Percentiles rank a stretch among this genome's conserved stretches.
Conservation (phyloP, 345 rosid genomes). For the Combretum micranthum region DNA sequence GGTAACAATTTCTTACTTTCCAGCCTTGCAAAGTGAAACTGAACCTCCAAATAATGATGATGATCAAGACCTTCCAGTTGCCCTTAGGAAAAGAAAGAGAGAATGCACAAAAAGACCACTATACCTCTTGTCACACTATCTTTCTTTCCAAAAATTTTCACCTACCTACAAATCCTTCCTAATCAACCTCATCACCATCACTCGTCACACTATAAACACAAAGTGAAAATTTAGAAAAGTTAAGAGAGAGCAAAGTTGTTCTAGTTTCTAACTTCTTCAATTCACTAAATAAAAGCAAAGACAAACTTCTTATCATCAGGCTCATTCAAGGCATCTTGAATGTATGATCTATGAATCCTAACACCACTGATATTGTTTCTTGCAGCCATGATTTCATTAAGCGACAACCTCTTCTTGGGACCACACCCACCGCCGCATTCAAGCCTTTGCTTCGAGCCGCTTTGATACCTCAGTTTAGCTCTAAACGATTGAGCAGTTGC, state of each 20-base stretch:
- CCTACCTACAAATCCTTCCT: no score
- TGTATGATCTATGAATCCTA: slow-evolving; percentile 41
- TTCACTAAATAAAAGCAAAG: neutral
- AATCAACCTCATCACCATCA: no score
- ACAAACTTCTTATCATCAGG: neutral
- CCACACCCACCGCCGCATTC: no score
- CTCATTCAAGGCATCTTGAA: slow-evolving; percentile 14
- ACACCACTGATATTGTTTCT: slow-evolving; percentile 55
- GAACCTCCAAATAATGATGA: no score
- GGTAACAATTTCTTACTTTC: no score
- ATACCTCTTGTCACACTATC: no score
- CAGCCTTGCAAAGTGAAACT: no score
- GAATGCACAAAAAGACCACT: no score
- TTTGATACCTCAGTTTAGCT: slow-evolving; percentile 69
- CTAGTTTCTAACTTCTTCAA: neutral
- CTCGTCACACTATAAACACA: slow-evolving; percentile 12
- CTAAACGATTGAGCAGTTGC: slow-evolving; percentile 66
- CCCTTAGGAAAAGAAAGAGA: no score
- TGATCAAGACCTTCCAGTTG: no score
- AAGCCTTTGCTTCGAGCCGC: slow-evolving; percentile 77
- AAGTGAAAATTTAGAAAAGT: slow-evolving; percentile 6
- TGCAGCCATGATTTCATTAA: slow-evolving; percentile 58
- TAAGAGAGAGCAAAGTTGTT: neutral
- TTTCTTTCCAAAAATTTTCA: no score
- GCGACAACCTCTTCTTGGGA: slow-evolving; percentile 49